A percentile compares a stretch with the other conserved stretches of the same genome.
Evolutionary conservation across 73 alveolate genomes (phyloP).

Genomic region (Tetrahymena thermophila): DNA sequence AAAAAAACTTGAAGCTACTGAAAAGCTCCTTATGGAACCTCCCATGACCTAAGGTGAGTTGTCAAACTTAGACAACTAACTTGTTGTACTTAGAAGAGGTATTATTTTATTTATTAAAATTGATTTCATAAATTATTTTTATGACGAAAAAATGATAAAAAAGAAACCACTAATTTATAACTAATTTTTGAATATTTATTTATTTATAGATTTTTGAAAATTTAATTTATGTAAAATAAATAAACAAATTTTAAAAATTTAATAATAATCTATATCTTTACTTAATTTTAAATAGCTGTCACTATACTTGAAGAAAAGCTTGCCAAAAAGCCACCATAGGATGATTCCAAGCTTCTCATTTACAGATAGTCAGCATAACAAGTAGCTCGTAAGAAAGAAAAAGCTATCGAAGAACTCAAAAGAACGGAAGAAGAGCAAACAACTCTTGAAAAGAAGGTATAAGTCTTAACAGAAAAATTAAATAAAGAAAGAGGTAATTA

Average conservation of each 20-base stretch:
- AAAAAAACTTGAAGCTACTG: constrained; percentile 71
- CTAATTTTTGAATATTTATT: not conserved
- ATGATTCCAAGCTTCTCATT: constrained; percentile 68
- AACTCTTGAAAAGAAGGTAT: constrained; percentile 74
- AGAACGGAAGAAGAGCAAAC: constrained; percentile 70
- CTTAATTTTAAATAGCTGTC: constrained; percentile 37
- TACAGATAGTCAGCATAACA: constrained; percentile 78
- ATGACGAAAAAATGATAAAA: not conserved
- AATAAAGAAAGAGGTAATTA: constrained; percentile 74
- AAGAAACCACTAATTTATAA: not conserved
- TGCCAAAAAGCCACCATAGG: constrained; percentile 66
- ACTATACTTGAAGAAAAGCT: constrained; percentile 69
- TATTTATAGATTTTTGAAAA: not conserved
- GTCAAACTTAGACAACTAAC: constrained; percentile 69
- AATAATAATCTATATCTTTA: not conserved
- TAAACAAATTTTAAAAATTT: not conserved
- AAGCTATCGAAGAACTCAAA: constrained; percentile 63
- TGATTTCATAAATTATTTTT: too few relatives aligned
- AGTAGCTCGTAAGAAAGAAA: constrained; percentile 77
- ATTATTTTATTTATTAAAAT: not conserved
- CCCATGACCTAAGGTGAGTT: constrained; percentile 81
- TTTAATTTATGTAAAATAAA: not conserved
- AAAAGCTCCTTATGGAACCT: constrained; percentile 81
- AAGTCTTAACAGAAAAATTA: not conserved
- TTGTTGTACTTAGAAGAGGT: constrained; percentile 64